Base-by-base conservation (phyloP, 1,139 yeast genomes). In the Saccharomyces uvarum region DNA sequence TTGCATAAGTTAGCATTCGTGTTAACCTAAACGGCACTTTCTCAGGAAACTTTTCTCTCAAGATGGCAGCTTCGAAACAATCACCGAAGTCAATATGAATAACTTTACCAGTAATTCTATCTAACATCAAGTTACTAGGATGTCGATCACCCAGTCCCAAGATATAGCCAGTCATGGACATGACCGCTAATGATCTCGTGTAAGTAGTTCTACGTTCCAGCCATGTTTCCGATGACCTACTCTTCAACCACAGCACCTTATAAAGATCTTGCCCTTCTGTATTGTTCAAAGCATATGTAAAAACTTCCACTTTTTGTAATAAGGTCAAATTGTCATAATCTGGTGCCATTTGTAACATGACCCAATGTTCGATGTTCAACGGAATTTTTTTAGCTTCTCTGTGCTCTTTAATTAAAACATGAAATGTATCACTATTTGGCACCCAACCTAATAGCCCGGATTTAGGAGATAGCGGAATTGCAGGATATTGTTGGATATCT, bases 381-480 rank as follows among this genome's bases (percentile, higher is more conserved):
- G 91, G 78, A 51, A 91, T 88, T 75, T 90, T 91, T 57, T 97
- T 81, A 9, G 91, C 84, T 62, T 93, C 98, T 64, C 99, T 81
- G 67, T 91, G 90, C 63, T 93, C 98, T 58, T 91, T 80, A 54
- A 95, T 93, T 58, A 95, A 77, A 3, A 86, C 91, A 71, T 95
- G 99, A 81, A 95, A 86, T 0, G 99, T 95, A 66, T 95, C 99
- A 67, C 96, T 86, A 66, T 93, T 91, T 7, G 96, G 93, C 31
- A 95, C 99, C 98, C 98, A 95, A 0, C 98, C 96, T 49, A 93
- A 73, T 53, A 95, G 73, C 59, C 99, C 99, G n/a, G 96, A 90
- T 66, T 89, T 90, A 26, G 99, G 99, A 2, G 98, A 90, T 52
- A 95, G 74, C 8, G 99, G 99, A 63, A 88, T 91, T 0, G 97